Base-by-base conservation (phyloP, 2,329 filamentous ascomycete genomes). In the Colletotrichum karsti region DNA sequence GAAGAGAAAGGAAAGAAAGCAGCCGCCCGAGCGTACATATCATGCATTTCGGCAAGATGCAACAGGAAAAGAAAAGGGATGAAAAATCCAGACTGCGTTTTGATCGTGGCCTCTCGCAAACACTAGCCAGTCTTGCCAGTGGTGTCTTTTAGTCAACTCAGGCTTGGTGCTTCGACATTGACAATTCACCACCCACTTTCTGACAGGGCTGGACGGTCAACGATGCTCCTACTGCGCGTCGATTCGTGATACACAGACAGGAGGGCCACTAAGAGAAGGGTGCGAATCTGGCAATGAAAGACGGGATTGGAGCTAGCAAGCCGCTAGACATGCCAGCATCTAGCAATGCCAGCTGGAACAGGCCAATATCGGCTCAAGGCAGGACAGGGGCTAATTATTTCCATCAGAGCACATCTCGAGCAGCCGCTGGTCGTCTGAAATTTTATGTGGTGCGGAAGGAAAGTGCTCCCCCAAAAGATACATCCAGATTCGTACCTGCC, bases 311-410 rank as follows among this genome's bases (percentile, higher is more conserved):
- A 58, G 24, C 30, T 15, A 20, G 33, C 30, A 9, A n/a, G 24
- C n/a, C n/a, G n/a, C 18, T 30, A 54, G 18, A 30, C 58, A 63
- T 58, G 41, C 41, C 60, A 63, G 53, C 24, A n/a, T n/a, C n/a
- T n/a, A n/a, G 41, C 60, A 35, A 15, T 44, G 51, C 60, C 42
- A 57, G 60, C 60, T 50, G 53, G 60, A 58, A 63, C 42, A 59
- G 41, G 13, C 60, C 41, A 39, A n/a, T 30, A 33, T 42, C 24
- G 18, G n/a, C 41, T 26, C 30, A 24, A 42, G 26, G 42, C 24
- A 35, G 10, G 50, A 37, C 28, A 46, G 20, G 35, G 42, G 50
- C n/a, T 33, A 53, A 18, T 15, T 30, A n/a, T n/a, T n/a, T n/a
- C n/a, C n/a, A n/a, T n/a, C 48, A 53, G 26, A 33, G 26, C 15